Percentiles rank a stretch among this genome's conserved stretches.
These are phyloP conservation scores for Hypomyces perniciosus DNA, from an alignment of 2,329 filamentous ascomycete genomes.

Conservation along the genomic window DNA sequence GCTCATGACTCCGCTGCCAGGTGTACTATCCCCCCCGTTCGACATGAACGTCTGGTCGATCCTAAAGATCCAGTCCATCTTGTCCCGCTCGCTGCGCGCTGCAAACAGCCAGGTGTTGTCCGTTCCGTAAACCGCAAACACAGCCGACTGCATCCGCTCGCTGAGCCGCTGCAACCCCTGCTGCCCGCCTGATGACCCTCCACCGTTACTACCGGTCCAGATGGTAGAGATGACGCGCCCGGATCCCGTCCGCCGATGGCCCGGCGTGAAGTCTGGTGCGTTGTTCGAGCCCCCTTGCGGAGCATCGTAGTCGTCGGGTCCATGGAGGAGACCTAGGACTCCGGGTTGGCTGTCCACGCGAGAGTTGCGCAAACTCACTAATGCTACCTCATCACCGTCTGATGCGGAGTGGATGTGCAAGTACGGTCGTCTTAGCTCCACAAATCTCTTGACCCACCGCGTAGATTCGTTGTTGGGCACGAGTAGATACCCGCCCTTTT, in stretches of 20 bases:
- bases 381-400: conserved; percentile 83
- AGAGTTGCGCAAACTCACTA: conserved; percentile 82
- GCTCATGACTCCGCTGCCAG: conserved; percentile 32
- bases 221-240: conserved; percentile 50
- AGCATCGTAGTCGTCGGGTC: conserved; percentile 35
- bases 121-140: conserved; percentile 91
- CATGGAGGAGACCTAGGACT: conserved; percentile 68
- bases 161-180: conserved; percentile 48
- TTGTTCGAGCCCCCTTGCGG: conserved; percentile 25
- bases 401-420: conserved; percentile 81
- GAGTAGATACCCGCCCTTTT: conserved; percentile 84
- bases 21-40: conserved; percentile 34
- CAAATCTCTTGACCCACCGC: conserved; percentile 86
- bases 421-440: conserved; percentile 86
- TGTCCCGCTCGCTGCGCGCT: conserved; percentile 80
- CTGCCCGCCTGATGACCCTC: conserved; percentile 18
- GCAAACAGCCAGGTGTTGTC: conserved; percentile 96
- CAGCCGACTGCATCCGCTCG: conserved; percentile 59
- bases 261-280: conserved; percentile 35
- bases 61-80: conserved; percentile 93
- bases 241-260: conserved; percentile 44
- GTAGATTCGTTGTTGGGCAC: conserved; percentile 76
- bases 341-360: conserved; percentile 90
- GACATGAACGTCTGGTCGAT: conserved; percentile 75
- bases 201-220: conserved; percentile 43